These are phyloP conservation scores for Paramecium sonneborni DNA, from an alignment of 73 alveolate genomes.

Conservation along the genomic window DNA sequence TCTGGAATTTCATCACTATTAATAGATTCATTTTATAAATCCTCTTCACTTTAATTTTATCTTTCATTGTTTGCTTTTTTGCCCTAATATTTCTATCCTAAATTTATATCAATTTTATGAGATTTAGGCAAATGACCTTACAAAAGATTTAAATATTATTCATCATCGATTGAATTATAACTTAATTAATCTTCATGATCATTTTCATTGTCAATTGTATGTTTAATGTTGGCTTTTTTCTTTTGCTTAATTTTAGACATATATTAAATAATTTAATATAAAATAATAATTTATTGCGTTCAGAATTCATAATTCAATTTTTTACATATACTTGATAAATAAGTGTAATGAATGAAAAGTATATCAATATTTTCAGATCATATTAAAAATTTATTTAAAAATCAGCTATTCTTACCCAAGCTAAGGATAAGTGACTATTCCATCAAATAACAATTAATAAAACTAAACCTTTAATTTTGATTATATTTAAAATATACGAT, in stretches of 20 bases:
- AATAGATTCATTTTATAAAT: slow-evolving; percentile 1
- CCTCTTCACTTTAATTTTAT: not conserved
- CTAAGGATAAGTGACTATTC: no score
- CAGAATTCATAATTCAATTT: not conserved
- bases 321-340: not conserved
- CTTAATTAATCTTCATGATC: slow-evolving; percentile 7
- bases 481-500: no score
- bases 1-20: slow-evolving; percentile 54
- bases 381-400: no score
- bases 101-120: slow-evolving; percentile 7
- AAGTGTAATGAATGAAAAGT: not conserved
- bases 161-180: slow-evolving; percentile 52
- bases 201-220: not conserved
- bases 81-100: slow-evolving; percentile 18
- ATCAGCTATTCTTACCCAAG: no score
- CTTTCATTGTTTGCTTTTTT: not conserved
- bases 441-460: no score
- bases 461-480: no score
- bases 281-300: not conserved
- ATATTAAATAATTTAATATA: not conserved
- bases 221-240: not conserved
- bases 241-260: slow-evolving; percentile 12
- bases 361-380: no score
- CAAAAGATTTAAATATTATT: slow-evolving; percentile 11
- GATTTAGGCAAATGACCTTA: not conserved